Percentiles rank a stretch among this genome's conserved stretches.
phyloP scores from a whole-genome alignment of 768 basidiomycete species.

The Stropharia rugosoannulata region DNA sequence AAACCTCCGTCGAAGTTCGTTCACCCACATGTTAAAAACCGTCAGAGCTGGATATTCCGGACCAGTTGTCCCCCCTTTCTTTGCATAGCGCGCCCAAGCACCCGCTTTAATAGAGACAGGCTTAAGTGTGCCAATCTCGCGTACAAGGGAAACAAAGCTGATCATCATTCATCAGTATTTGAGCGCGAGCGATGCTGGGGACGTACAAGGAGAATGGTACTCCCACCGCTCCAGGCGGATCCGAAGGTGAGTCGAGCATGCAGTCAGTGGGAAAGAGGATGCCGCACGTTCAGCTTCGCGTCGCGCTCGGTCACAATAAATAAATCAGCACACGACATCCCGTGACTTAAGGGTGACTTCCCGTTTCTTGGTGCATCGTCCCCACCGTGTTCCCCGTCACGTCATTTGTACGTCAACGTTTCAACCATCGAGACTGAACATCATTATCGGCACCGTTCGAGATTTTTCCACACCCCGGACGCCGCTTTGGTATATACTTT shows the following conservation, averaged over 20 bases:
- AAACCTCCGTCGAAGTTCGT: conserved; percentile 38
- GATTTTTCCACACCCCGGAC: too few species aligned
- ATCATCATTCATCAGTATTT: background rate
- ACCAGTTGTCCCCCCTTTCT: background rate
- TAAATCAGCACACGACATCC: too few species aligned
- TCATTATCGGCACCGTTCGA: too few species aligned
- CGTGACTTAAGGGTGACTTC: too few species aligned
- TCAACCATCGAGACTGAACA: too few species aligned
- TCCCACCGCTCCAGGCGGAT: background rate
- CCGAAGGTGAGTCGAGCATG: background rate
- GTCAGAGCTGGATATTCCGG: conserved; percentile 35
- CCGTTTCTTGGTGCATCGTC: too few species aligned
- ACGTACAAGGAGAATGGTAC: conserved; percentile 48
- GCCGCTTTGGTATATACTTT: background rate
- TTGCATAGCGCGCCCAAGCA: conserved; percentile 9
- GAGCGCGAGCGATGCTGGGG: background rate
- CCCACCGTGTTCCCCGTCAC: too few species aligned
- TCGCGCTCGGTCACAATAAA: too few species aligned
- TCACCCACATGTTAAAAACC: conserved; percentile 46
- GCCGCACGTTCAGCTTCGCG: background rate
- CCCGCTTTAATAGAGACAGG: conserved; percentile 24
- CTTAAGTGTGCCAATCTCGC: conserved; percentile 38
- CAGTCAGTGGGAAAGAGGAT: background rate
- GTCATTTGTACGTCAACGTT: too few species aligned
- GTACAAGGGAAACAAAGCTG: conserved; percentile 52